Percentiles rank a stretch among this genome's conserved stretches.
Evolutionary conservation across 1,139 yeast species (phyloP).

Genomic region (Maudiozyma humilis): DNA sequence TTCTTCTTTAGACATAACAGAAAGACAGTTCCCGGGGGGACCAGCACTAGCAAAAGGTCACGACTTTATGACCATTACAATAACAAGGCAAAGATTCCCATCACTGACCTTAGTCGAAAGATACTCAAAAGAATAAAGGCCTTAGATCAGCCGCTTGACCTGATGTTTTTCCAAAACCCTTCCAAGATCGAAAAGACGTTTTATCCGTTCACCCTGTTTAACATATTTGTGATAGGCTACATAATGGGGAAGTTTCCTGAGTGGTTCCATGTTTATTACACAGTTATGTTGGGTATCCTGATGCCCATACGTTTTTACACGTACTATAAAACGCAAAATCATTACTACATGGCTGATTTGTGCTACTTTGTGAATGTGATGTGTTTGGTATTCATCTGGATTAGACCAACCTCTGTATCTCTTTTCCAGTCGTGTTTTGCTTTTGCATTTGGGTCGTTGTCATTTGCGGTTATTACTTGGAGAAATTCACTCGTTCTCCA

Average conservation of each 20-base stretch:
- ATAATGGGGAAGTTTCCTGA: conserved; percentile 72
- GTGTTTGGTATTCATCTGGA: conserved; percentile 69
- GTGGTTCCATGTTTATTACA: conserved; percentile 68
- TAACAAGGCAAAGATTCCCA: conserved; percentile 6
- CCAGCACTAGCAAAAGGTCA: not conserved
- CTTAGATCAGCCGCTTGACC: conserved; percentile 10
- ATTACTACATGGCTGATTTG: conserved; percentile 84
- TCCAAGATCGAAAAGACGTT: conserved; percentile 74
- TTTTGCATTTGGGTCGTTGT: conserved; percentile 76
- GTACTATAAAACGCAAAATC: conserved; percentile 69
- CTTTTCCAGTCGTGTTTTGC: conserved; percentile 80
- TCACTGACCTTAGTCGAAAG: conserved; percentile 7
- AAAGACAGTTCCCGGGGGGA: not conserved
- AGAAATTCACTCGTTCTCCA: conserved; percentile 87
- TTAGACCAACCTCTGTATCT: conserved; percentile 61
- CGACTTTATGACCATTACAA: conserved; percentile 3
- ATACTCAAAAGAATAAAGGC: conserved; percentile 8
- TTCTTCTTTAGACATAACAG: not conserved
- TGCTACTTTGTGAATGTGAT: conserved; percentile 84
- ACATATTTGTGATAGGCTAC: conserved; percentile 65
- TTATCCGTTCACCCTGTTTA: conserved; percentile 64
- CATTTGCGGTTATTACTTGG: conserved; percentile 96
- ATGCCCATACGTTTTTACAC: conserved; percentile 84
- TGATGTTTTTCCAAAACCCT: conserved; percentile 33
- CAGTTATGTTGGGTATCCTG: conserved; percentile 50